Conservation (phyloP, 805 yeast genomes). For the Tetrapisispora arboricola region DNA sequence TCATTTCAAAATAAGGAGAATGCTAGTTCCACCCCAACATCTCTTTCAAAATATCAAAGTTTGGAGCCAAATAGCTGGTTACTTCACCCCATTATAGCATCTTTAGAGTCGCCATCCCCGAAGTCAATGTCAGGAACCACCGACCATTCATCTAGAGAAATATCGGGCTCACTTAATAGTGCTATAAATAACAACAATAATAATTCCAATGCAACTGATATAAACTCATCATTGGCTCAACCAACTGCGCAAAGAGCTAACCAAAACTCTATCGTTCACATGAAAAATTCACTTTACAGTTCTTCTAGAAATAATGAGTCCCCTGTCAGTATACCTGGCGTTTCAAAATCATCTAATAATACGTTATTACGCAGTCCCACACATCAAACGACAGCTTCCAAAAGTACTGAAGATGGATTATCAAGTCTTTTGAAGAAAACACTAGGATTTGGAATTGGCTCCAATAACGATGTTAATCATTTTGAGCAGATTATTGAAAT, state of each 20-base stretch:
- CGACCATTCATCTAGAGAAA: too few relatives aligned
- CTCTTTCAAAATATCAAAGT: not conserved
- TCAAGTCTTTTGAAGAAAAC: not conserved
- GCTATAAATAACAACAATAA: not conserved
- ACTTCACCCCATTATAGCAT: not conserved
- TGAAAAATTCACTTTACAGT: not conserved
- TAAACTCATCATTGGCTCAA: not conserved
- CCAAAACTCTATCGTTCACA: slow-evolving; percentile 6
- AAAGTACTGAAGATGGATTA: slow-evolving; percentile 14
- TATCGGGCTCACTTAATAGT: too few relatives aligned
- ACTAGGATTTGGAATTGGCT: not conserved
- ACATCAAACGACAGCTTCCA: slow-evolving; percentile 2
- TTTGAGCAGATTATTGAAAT: not conserved
- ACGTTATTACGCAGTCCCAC: not conserved
- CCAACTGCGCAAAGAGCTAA: not conserved
- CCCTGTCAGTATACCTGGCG: not conserved
- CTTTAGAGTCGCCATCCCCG: not conserved
- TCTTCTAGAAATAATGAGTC: not conserved
- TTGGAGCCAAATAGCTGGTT: not conserved
- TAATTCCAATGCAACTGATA: not conserved
- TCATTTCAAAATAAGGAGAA: not conserved
- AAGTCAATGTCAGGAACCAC: not conserved
- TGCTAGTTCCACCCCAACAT: not conserved
- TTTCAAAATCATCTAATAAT: not conserved
- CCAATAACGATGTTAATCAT: not conserved